phyloP scores from a whole-genome alignment of 345 rosid species.

The Linum trigynum region DNA sequence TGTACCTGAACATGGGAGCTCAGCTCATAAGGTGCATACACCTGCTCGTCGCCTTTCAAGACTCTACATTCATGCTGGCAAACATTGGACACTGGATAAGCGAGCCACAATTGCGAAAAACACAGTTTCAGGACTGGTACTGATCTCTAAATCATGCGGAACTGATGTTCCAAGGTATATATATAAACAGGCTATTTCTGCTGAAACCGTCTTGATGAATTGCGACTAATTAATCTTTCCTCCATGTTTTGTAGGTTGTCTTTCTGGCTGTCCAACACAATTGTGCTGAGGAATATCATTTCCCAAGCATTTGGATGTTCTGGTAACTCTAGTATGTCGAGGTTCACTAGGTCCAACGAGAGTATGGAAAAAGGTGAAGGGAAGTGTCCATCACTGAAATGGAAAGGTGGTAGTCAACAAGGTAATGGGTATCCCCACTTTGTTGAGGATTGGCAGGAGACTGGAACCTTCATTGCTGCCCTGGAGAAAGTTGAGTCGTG shows the following conservation, averaged over 20 bases:
- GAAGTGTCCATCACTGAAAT: slow-evolving; percentile 23
- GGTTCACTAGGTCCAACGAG: slow-evolving; percentile 39
- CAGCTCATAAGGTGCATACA: slow-evolving; percentile 83
- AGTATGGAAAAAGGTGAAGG: slow-evolving; percentile 31
- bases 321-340: slow-evolving; percentile 27
- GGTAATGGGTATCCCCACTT: slow-evolving; percentile 38
- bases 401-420: slow-evolving; percentile 36
- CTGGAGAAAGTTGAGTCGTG: slow-evolving; percentile 77
- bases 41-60: slow-evolving; percentile 95
- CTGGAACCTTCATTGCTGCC: slow-evolving; percentile 66
- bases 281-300: slow-evolving; percentile 69
- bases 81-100: slow-evolving; percentile 57
- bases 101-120: slow-evolving; percentile 73
- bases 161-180: slow-evolving; percentile 85
- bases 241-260: slow-evolving; percentile 47
- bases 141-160: slow-evolving; percentile 79
- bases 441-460: slow-evolving; percentile 85
- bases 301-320: slow-evolving; percentile 69
- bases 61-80: slow-evolving; percentile 81
- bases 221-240: slow-evolving; percentile 14
- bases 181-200: background rate
- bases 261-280: slow-evolving; percentile 85
- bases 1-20: slow-evolving; percentile 84
- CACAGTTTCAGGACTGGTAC: slow-evolving; percentile 73
- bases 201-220: background rate